Conservation (phyloP, 2,329 filamentous ascomycete species). For the Ascochyta rabiei region DNA sequence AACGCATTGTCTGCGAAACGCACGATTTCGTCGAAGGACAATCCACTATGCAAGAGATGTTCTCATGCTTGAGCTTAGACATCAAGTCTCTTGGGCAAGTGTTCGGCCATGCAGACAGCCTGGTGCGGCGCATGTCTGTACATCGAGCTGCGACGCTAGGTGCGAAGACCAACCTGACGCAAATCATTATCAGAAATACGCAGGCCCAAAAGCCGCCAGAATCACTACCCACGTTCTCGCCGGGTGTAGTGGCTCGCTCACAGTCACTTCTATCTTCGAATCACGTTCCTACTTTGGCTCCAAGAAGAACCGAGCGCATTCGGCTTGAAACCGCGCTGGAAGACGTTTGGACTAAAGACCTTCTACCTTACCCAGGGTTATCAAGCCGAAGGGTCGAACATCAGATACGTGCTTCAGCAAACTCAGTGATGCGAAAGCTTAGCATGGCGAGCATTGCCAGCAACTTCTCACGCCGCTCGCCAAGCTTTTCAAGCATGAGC, state of each 20-base stretch:
- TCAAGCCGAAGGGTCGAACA: constrained; percentile 70
- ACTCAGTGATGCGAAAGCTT: constrained; percentile 85
- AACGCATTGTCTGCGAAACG: constrained; percentile 57
- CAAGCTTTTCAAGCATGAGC: constrained; percentile 58
- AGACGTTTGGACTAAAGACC: constrained; percentile 84
- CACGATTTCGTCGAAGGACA: constrained; percentile 58
- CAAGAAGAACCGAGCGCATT: constrained; percentile 75
- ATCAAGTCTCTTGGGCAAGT: constrained; percentile 77
- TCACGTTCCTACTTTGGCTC: constrained; percentile 72
- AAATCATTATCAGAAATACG: constrained; percentile 88
- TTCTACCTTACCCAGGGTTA: constrained; percentile 84
- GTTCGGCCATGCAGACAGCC: constrained; percentile 71
- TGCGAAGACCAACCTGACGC: constrained; percentile 69
- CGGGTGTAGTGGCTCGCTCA: constrained; percentile 72
- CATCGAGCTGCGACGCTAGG: constrained; percentile 78
- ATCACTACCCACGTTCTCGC: constrained; percentile 51
- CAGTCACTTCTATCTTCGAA: constrained; percentile 77
- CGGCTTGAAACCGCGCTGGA: constrained; percentile 75
- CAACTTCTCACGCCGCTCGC: constrained; percentile 75
- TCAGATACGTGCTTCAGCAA: constrained; percentile 77
- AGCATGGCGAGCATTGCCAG: constrained; percentile 80
- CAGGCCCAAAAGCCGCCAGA: constrained; percentile 67
- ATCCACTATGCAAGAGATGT: constrained; percentile 57
- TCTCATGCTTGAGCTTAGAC: constrained; percentile 69
- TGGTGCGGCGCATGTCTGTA: constrained; percentile 74